A percentile compares a stretch with the other conserved stretches of the same genome.
Evolutionary conservation across 2,329 filamentous ascomycete genomes (phyloP).

Genomic region (Penicillium sp.): DNA sequence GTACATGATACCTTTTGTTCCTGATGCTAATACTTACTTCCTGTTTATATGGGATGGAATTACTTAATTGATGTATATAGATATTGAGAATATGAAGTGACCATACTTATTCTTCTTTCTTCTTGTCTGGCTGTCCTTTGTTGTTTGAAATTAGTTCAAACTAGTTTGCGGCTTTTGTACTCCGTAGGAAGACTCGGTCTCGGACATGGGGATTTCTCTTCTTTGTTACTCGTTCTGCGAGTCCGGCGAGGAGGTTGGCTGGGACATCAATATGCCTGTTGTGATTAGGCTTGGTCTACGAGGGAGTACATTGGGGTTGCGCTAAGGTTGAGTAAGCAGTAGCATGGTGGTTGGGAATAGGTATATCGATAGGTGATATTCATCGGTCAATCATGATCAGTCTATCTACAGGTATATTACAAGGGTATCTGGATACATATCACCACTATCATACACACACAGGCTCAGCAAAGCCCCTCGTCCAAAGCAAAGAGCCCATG

Average conservation of each 20-base stretch:
- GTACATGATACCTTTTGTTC: constrained; percentile 36
- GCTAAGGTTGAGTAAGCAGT: no score
- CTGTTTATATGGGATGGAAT: constrained; percentile 1
- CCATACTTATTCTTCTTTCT: neutral
- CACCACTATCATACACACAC: constrained; percentile 28
- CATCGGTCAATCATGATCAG: neutral
- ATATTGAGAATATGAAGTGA: constrained; percentile 8
- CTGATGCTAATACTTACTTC: neutral
- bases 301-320: neutral
- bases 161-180: neutral
- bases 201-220: constrained; percentile 3
- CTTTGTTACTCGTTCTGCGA: constrained; percentile 3
- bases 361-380: neutral
- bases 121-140: neutral
- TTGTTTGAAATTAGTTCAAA: neutral
- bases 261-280: neutral
- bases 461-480: constrained; percentile 36
- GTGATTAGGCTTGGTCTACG: constrained; percentile 3
- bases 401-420: no score
- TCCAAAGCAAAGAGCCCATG: constrained; percentile 57
- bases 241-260: constrained; percentile 2
- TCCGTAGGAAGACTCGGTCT: neutral
- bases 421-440: neutral
- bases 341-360: no score
- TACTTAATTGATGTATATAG: constrained; percentile 11